Conservation (phyloP, 257 asterid species). For the Solanum lycopersicoides region DNA sequence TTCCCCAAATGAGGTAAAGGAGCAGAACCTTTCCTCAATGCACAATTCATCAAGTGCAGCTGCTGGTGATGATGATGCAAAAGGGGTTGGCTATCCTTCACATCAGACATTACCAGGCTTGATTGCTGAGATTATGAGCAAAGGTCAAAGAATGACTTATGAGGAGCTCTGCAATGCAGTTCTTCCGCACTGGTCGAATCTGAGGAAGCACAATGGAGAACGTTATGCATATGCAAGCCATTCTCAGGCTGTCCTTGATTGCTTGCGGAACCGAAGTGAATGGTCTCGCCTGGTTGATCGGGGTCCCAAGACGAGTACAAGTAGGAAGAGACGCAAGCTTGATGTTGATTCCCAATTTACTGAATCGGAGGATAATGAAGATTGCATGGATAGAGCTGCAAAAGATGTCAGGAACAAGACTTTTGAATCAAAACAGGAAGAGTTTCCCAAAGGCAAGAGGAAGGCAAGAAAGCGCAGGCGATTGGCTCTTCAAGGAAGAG, state of each 20-base stretch:
- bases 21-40: conserved; percentile 26
- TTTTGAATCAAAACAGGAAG: conserved; percentile 67
- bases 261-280: conserved; percentile 92
- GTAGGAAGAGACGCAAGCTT: conserved; percentile 68
- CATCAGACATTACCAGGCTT: conserved; percentile 82
- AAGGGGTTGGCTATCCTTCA: conserved; percentile 34
- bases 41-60: conserved; percentile 42
- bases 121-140: conserved; percentile 90
- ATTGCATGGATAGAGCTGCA: conserved; percentile 17
- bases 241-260: conserved; percentile 95
- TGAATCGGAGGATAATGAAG: conserved; percentile 73
- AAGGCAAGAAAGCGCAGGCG: conserved; percentile 76
- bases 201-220: conserved; percentile 95
- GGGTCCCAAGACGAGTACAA: conserved; percentile 82
- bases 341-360: conserved; percentile 44
- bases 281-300: conserved; percentile 98
- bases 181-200: conserved; percentile 95
- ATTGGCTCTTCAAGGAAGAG: conserved; percentile 59
- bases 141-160: conserved; percentile 78
- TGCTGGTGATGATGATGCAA: conserved; percentile 56
- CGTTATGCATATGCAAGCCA: conserved; percentile 93
- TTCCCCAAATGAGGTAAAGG: conserved; percentile 50
- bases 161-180: conserved; percentile 90
- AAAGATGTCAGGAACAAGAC: conserved; percentile 44
- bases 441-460: conserved; percentile 79